Base-by-base conservation (phyloP, 1,284 basidiomycete species). In the Fomitopsis betulina region DNA sequence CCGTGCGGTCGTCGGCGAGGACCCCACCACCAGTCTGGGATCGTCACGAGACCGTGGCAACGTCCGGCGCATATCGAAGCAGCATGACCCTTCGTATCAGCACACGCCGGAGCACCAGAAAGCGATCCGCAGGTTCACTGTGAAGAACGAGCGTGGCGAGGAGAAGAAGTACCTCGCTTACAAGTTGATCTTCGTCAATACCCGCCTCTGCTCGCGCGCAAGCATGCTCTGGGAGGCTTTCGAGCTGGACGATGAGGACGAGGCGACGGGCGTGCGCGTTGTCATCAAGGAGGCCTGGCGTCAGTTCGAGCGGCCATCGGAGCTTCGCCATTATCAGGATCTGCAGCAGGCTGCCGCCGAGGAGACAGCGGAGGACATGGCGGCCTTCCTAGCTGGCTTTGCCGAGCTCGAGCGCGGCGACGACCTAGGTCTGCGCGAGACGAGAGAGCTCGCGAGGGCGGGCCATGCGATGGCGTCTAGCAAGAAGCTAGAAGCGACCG, bases 201-300 rank as follows among this genome's bases (percentile, higher is more conserved):
- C 51, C 2, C 47, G 53, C 9, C 55, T 65, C 5, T 63, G 63
- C 55, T 63, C 56, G 10, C 38, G 56, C 12, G 38, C 49, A 6
- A 49, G 35, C 7, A 42, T 30, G 35, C 27, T 57, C 27, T 53
- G 56, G 49, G 56, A 52, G 33, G 56, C 39, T 9, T 37, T 57
- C 9, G 39, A 53, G 47, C 45, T 47, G 7, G 25, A 30, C 25
- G 6, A 13, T 25, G 30, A 57, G 37, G 39, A 25, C 9, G n/a
- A 5, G 19, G 21, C 9, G 27, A 38, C 33, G 8, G 45, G 45
- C 45, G 27, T 15, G 10, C 32, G 12, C 17, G 32, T 37, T 23
- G 50, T 39, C 10, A 47, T 52, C 33, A 52, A 52, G 32, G 50
- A 52, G 0, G 50, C 50, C 19, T 52, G 50, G 50, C 50, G 50